Base-by-base conservation (phyloP, 306 rosid genomes). In the Prunus mira region DNA sequence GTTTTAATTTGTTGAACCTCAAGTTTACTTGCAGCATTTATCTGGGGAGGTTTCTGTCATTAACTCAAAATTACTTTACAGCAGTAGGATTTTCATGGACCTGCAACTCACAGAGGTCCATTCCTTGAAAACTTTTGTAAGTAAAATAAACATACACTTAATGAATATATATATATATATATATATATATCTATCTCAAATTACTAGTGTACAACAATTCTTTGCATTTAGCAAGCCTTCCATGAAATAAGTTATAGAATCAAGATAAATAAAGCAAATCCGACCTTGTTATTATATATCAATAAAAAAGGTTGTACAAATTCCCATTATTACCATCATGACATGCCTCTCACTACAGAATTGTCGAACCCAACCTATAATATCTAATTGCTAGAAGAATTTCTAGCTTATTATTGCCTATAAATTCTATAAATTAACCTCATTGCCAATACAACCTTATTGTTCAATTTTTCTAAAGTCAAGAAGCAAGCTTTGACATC, bases 351-450 rank as follows among this genome's bases (percentile, higher is more conserved):
- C 60, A 52, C n/a, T 15, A 63, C 17, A 55, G 25, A 19, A 79
- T 4, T 9, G 64, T 7, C 20, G 10, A n/a, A 13, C 17, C 13
- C 28, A 69, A 20, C 45, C 55, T 45, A 25, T 56, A 27, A 46
- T 20, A 20, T 6, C 49, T 1, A 50, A 56, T 64, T 30, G 70
- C 67, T 65, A 19, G 75, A 65, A 43, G 50, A 30, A 67, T 61
- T 57, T 83, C 60, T 28, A 46, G 61, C 82, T 84, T 76, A 80
- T 80, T 72, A 18, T 67, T 69, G 41, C 63, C 60, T 46, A 47
- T 46, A 41, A 15, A 18, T 57, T 34, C 22, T 22, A 57, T 13
- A 46, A 12, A 30, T 45, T 68, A 9, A 14, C 75, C 69, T 63
- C 50, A 47, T 25, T 51, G 41, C 28, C 45, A 9, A 57, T 64